Conservation (phyloP, 352 stramenopile genomes). For the Pelagophyceae sp. region DNA sequence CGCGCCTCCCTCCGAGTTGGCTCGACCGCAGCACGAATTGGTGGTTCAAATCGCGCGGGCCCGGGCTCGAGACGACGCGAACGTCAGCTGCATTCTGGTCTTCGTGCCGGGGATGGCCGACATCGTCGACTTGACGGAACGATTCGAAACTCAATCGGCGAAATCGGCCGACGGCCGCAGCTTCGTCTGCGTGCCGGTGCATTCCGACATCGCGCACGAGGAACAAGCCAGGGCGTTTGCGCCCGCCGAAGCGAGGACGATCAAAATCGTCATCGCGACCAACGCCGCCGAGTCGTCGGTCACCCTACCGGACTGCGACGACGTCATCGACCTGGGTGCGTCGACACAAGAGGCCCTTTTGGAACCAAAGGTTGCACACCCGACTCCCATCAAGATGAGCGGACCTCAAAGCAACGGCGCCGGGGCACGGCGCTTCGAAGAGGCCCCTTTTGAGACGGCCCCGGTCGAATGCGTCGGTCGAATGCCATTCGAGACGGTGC, state of each 20-base stretch:
- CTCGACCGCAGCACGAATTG: background rate
- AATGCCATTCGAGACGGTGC: too few relatives aligned
- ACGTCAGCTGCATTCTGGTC: conserved; percentile 53
- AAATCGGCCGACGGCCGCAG: conserved; percentile 37
- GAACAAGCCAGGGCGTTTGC: conserved; percentile 62
- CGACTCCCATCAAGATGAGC: too few relatives aligned
- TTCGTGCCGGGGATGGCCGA: conserved; percentile 69
- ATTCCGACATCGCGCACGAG: conserved; percentile 66
- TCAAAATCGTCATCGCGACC: conserved; percentile 52
- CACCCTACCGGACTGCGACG: conserved; percentile 47
- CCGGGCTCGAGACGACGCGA: background rate
- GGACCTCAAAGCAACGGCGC: too few relatives aligned
- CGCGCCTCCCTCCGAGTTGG: background rate
- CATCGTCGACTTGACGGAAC: conserved; percentile 54
- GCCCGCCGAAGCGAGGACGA: background rate
- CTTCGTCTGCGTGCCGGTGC: conserved; percentile 51
- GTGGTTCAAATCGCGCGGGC: background rate
- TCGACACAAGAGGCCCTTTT: too few relatives aligned
- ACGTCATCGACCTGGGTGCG: conserved; percentile 21
- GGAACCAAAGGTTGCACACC: too few relatives aligned
- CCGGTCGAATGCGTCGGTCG: too few relatives aligned
- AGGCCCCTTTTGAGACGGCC: too few relatives aligned
- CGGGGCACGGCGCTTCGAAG: too few relatives aligned
- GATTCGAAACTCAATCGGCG: background rate
- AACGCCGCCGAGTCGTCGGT: conserved; percentile 67